Evolutionary conservation across 139 green algal species (phyloP).

Genomic region (Nannochloris sp.): DNA sequence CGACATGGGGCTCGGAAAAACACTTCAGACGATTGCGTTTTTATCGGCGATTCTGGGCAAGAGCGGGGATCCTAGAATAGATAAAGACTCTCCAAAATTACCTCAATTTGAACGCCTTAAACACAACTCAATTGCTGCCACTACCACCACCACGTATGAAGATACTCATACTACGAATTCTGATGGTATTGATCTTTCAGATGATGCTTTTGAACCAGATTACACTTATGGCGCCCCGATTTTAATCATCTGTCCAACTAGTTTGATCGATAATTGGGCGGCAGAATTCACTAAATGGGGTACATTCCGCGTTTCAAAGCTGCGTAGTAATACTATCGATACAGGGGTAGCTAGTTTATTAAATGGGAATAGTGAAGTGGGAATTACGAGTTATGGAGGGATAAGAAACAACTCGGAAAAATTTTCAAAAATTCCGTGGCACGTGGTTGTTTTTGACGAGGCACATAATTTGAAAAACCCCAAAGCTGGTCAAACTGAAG

Average conservation of each 20-base stretch:
- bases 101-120: not conserved
- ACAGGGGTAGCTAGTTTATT: not conserved
- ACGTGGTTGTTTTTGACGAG: conserved; percentile 48
- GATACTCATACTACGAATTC: not conserved
- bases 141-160: not conserved
- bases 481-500: conserved; percentile 12
- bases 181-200: not conserved
- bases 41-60: conserved; percentile 54
- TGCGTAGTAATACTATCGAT: not conserved
- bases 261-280: conserved; percentile 62
- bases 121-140: not conserved
- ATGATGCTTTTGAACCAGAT: not conserved
- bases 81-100: not conserved
- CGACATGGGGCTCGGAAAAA: conserved; percentile 72
- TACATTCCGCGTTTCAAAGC: conserved; percentile 8
- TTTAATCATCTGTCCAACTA: conserved; percentile 56
- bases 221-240: conserved; percentile 29
- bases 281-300: conserved; percentile 53
- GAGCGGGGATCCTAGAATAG: conserved; percentile 11
- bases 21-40: conserved; percentile 68
- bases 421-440: conserved; percentile 24
- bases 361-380: conserved; percentile 16
- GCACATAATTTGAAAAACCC: conserved; percentile 59
- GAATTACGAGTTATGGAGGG: conserved; percentile 25
- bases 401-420: conserved; percentile 7